Percentiles rank a stretch among this genome's conserved stretches.
Evolutionary conservation across 768 basidiomycete genomes (phyloP).

Genomic region (Pleurotus salmoneostramineus): DNA sequence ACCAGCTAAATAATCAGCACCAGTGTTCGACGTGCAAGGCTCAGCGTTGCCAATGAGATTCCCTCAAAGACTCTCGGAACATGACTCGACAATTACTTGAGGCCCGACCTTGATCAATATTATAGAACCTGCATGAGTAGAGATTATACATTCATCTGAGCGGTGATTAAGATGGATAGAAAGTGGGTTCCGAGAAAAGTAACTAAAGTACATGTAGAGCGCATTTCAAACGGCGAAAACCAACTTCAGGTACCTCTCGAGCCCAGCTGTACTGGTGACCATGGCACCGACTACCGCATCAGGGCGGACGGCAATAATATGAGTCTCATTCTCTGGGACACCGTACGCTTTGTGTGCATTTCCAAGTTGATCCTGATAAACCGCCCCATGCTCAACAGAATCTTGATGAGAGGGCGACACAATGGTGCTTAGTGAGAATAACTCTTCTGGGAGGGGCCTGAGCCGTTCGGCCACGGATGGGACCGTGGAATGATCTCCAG

Average conservation of each 20-base stretch:
- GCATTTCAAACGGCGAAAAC: background rate
- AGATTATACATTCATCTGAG: too few species aligned
- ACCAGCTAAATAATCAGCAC: too few species aligned
- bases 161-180: background rate
- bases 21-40: too few species aligned
- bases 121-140: too few species aligned
- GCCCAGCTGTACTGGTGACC: background rate
- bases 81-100: too few species aligned
- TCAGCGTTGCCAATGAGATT: too few species aligned
- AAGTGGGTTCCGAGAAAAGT: background rate
- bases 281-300: conserved; percentile 4
- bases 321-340: background rate
- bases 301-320: background rate
- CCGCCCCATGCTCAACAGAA: background rate
- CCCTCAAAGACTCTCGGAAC: too few species aligned
- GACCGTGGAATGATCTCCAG: background rate
- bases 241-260: background rate
- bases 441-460: background rate
- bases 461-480: background rate
- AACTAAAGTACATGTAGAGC: background rate
- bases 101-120: too few species aligned
- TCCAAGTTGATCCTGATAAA: background rate
- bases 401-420: background rate
- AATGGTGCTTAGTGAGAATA: background rate
- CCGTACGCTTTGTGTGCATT: conserved; percentile 1